These are phyloP conservation scores for Fusarium nisikadoi DNA, from an alignment of 2,329 filamentous ascomycete species.

Conservation along the genomic window DNA sequence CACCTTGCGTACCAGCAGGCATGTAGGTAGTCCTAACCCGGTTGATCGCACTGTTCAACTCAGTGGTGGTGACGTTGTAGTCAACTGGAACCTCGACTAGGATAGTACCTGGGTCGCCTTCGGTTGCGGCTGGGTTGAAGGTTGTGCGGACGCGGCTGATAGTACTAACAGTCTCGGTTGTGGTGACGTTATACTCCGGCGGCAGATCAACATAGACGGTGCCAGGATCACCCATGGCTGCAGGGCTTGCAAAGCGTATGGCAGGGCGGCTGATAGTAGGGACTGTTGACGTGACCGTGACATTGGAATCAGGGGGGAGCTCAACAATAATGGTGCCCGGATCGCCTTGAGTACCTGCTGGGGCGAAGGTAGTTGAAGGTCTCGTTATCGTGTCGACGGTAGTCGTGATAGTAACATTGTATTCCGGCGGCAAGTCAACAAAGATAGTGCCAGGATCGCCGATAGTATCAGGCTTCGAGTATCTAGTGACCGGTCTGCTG, in stretches of 20 bases:
- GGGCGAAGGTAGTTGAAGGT: constrained; percentile 12
- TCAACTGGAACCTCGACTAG: constrained; percentile 1
- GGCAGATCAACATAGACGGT: constrained; percentile 6
- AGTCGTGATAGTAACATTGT: constrained; percentile 14
- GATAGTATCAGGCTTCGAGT: background rate
- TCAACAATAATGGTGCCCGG: constrained; percentile 17
- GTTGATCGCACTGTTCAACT: background rate
- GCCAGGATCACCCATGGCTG: constrained; percentile 4
- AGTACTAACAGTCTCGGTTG: constrained; percentile 4
- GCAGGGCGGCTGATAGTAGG: constrained; percentile 1
- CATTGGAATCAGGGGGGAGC: constrained; percentile 14
- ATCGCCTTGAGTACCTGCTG: constrained; percentile 9
- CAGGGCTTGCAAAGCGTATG: constrained; percentile 6
- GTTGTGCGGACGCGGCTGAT: constrained; percentile 8
- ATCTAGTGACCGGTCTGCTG: constrained; percentile 6
- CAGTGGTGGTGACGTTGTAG: constrained; percentile 13
- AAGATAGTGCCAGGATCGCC: constrained; percentile 15
- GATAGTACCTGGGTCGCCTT: constrained; percentile 17
- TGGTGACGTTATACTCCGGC: constrained; percentile 4
- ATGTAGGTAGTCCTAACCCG: constrained; percentile 3
- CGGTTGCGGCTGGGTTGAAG: constrained; percentile 4
- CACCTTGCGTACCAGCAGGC: background rate
- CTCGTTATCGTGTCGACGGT: constrained; percentile 9
- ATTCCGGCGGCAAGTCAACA: constrained; percentile 16
- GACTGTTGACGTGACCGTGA: constrained; percentile 1